A percentile compares a stretch with the other conserved stretches of the same genome.
phyloP scores from a whole-genome alignment of 2,329 filamentous ascomycete species.

The Didymella glomerata region DNA sequence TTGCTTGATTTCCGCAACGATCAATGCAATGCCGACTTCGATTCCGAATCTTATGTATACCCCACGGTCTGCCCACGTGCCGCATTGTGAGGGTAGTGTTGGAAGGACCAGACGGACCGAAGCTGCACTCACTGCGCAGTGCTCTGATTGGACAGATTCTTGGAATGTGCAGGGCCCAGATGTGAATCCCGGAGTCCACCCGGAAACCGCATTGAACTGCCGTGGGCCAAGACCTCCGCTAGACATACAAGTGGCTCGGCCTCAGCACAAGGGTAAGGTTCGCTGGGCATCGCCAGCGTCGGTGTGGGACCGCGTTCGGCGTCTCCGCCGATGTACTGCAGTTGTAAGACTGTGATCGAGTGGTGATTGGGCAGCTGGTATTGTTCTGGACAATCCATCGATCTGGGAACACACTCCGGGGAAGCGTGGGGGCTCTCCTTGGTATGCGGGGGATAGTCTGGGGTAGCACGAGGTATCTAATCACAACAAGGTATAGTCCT shows the following conservation, averaged over 20 bases:
- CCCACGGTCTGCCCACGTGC: slow-evolving; percentile 1
- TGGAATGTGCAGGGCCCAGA: background rate
- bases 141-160: slow-evolving; percentile 1
- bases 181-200: slow-evolving; percentile 10
- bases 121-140: background rate
- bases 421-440: slow-evolving; percentile 17
- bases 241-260: slow-evolving; percentile 18
- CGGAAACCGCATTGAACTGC: slow-evolving; percentile 2
- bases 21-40: background rate
- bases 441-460: slow-evolving; percentile 18
- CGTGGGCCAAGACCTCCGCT: slow-evolving; percentile 16
- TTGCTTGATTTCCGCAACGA: background rate
- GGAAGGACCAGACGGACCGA: background rate
- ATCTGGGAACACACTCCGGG: slow-evolving; percentile 9
- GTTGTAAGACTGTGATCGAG: background rate
- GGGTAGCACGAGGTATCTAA: slow-evolving; percentile 18
- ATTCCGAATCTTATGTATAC: background rate
- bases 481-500: background rate
- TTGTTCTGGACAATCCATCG: slow-evolving; percentile 1
- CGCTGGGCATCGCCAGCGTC: slow-evolving; percentile 2
- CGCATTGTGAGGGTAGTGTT: slow-evolving; percentile 2
- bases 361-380: background rate
- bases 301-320: slow-evolving; percentile 10
- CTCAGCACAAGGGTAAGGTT: slow-evolving; percentile 5
- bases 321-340: slow-evolving; percentile 3